Base-by-base conservation (phyloP, 1,139 yeast genomes). In the Geotrichum histeridarum region DNA sequence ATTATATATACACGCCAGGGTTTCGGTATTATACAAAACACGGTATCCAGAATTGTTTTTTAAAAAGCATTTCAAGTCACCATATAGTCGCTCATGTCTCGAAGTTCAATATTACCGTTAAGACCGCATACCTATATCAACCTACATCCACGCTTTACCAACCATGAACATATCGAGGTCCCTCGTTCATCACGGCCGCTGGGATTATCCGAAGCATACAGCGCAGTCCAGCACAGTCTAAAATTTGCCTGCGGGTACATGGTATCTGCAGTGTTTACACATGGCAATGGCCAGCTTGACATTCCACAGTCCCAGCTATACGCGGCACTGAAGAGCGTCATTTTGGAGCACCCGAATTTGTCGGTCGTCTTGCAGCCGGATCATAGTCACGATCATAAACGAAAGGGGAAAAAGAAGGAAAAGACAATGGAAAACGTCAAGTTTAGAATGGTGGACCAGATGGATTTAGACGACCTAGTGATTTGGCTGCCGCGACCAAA, bases 221-320 rank as follows among this genome's bases (percentile, higher is more conserved):
- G 35, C 31, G 22, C 17, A 32, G 5, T 4, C 31, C 32, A 27
- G 18, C 35, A 48, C 33, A 18, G 31, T 18, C 8, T 48, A 17
- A 30, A 17, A 11, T 39, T 48, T n/a, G 15, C 41, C 22, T 15
- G 39, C 30, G 46, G 51, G 11, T 8, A 41, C 33, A 41, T 48
- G 41, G 38, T 48, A 1, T 44, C 48, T n/a, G 30, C 30, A 30
- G 35, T 30, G 1, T 48, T 22, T 46, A 39, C 22, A 7, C 14
- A 48, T 11, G 31, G 38, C 15, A 7, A 8, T 17, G 18, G 27
- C 36, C 14, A 9, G n/a, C 11, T 14, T 8, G 8, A 14, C 22
- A 14, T 33, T 14, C 48, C 33, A 15, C 14, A 8, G 4, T 3
- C 6, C 44, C 27, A 37, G 27, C 17, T 27, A 12, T 22, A 32